Evolutionary conservation across 2,329 filamentous ascomycete species (phyloP).

Genomic region (Exophiala alcalophila): DNA sequence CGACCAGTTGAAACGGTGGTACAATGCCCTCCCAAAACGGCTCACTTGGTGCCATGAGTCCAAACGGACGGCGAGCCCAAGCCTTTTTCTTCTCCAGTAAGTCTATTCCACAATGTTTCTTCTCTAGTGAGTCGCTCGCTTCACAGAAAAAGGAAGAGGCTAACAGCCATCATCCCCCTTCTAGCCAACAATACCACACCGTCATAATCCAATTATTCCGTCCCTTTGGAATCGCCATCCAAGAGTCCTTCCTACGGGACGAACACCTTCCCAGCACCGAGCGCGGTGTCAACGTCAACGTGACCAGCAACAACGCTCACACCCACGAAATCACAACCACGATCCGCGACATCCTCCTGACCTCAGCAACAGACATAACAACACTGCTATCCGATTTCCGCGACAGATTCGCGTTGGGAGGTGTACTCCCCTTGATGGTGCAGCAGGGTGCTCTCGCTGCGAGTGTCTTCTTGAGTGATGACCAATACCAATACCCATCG

Average conservation of each 20-base stretch:
- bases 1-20: constrained; percentile 2
- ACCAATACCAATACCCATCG: too few species aligned
- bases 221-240: not conserved
- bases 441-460: constrained; percentile 8
- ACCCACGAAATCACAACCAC: too few species aligned
- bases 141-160: not conserved
- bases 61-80: not conserved
- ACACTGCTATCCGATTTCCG: not conserved
- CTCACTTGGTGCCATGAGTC: constrained; percentile 1
- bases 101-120: too few species aligned
- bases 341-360: not conserved
- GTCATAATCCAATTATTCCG: constrained; percentile 3
- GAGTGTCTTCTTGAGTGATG: too few species aligned
- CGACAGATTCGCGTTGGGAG: not conserved
- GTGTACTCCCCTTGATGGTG: not conserved
- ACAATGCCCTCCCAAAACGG: not conserved
- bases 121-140: too few species aligned
- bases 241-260: not conserved
- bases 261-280: too few species aligned
- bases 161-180: not conserved
- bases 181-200: constrained; percentile 6
- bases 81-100: constrained; percentile 7
- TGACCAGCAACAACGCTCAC: too few species aligned
- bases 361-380: not conserved
- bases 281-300: too few species aligned